Base-by-base conservation (phyloP, 1,139 yeast species). In the Suzukiozyma palmioleophila region DNA sequence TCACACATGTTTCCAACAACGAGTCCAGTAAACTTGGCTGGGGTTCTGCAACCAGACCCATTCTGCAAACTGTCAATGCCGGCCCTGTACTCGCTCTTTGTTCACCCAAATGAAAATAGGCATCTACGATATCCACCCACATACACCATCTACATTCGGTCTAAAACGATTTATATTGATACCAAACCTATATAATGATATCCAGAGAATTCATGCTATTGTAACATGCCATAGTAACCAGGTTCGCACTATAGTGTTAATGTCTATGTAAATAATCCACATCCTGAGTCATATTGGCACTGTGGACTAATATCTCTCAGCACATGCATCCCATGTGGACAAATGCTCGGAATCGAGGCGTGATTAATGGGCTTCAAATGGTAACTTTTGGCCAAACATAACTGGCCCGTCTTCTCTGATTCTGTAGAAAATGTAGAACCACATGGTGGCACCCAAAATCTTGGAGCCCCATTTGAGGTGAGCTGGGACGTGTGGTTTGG, bases 361-460 rank as follows among this genome's bases (percentile, higher is more conserved):
- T 18, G 7, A 24, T 11, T 54, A 59, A 43, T 66, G 70, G 49
- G 64, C 63, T 57, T 68, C 73, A 45, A 67, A 68, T 33, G 74
- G 73, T 51, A 65, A 60, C 49, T 66, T 67, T 41, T 60, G 59
- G 25, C 73, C 82, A 52, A 73, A 68, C 72, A 79, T 74, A 31
- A 75, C 79, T 44, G 78, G 77, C 47, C 79, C 80, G 50, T 79
- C 90, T 62, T 84, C 83, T 62, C 83, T 81, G 37, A 84, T 68
- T 60, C 95, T 71, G 73, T 84, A 84, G 59, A 85, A 75, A 48
- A 85, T 76, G 83, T 87, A 85, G 62, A 84, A 85, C 89, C 92
- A 84, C 90, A 84, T 82, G 46, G 88, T 75, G 35, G 90, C 94
- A 8, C 95, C 94, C 39, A 85, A 71, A 30, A 73, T 58, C 55